phyloP scores from a whole-genome alignment of 2,329 filamentous ascomycete genomes.

The Dothistroma septosporum region DNA sequence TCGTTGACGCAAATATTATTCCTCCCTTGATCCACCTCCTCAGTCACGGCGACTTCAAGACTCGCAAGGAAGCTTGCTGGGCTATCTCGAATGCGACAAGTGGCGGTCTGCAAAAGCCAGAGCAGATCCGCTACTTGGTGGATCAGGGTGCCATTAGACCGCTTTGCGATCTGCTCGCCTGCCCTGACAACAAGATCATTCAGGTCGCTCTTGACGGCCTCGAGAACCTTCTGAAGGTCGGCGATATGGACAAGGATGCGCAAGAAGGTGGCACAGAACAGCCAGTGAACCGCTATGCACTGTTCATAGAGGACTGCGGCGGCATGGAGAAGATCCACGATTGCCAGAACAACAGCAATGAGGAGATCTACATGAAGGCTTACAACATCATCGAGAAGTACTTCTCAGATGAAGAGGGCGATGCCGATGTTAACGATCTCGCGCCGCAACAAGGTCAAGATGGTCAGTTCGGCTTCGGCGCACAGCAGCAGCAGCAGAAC shows the following conservation, averaged over 20 bases:
- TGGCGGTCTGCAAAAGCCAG: conserved; percentile 95
- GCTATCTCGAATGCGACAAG: conserved; percentile 98
- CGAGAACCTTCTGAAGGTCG: conserved; percentile 99
- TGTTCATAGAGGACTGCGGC: conserved; percentile 97
- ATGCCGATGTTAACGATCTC: conserved; percentile 75
- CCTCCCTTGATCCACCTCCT: conserved; percentile 93
- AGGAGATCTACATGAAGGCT: conserved; percentile 99
- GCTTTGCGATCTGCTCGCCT: conserved; percentile 87
- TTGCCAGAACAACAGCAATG: conserved; percentile 99
- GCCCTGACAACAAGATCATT: conserved; percentile 99
- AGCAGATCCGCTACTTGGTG: conserved; percentile 95
- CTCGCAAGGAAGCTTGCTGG: conserved; percentile 98
- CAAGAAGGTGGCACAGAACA: conserved; percentile 66
- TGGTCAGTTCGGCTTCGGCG: conserved; percentile 75
- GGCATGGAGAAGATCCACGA: conserved; percentile 99
- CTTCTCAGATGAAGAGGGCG: conserved; percentile 96
- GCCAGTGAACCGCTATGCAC: conserved; percentile 89
- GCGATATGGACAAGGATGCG: conserved; percentile 95
- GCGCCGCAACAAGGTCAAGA: conserved; percentile 67
- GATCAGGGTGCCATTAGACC: conserved; percentile 94
- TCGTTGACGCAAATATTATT: conserved; percentile 95
- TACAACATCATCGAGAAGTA: conserved; percentile 99
- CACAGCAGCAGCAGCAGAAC: conserved; percentile 67
- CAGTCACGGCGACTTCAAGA: conserved; percentile 97
- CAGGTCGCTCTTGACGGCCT: conserved; percentile 95